Conservation (phyloP, 352 stramenopile species). For the Pythium plurisporium region DNA sequence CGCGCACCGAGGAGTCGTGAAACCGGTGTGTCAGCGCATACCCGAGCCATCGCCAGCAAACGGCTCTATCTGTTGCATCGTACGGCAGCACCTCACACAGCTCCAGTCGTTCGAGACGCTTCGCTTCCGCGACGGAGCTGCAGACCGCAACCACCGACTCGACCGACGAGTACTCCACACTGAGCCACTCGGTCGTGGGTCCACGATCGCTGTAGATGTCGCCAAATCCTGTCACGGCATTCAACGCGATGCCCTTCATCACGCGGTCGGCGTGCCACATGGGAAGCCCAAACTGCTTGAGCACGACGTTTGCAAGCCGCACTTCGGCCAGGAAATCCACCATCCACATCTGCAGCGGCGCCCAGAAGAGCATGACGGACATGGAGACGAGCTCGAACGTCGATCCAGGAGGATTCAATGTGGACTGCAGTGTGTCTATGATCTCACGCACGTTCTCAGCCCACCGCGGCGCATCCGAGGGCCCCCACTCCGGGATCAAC, state of each 20-base stretch:
- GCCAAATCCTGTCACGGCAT: neutral
- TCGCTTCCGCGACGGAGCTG: neutral
- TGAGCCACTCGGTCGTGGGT: neutral
- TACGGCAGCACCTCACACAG: neutral
- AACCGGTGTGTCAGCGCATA: neutral
- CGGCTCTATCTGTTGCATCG: neutral
- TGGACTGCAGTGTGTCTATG: neutral
- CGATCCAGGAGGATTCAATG: neutral
- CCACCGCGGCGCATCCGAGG: neutral
- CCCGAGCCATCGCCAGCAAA: slow-evolving; percentile 3
- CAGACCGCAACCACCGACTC: neutral
- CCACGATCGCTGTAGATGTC: neutral
- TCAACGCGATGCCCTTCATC: neutral
- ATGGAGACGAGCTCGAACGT: neutral
- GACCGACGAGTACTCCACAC: neutral
- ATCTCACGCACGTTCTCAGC: neutral
- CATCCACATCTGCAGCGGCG: neutral
- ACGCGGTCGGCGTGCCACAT: neutral
- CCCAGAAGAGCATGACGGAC: neutral
- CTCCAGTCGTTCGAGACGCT: neutral
- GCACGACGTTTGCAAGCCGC: neutral
- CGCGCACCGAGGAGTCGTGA: neutral
- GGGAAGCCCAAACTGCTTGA: neutral
- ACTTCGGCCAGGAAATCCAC: neutral
- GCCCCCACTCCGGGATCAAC: neutral